These are phyloP conservation scores for Neurospora africana DNA, from an alignment of 495 filamentous ascomycete genomes.

Conservation along the genomic window DNA sequence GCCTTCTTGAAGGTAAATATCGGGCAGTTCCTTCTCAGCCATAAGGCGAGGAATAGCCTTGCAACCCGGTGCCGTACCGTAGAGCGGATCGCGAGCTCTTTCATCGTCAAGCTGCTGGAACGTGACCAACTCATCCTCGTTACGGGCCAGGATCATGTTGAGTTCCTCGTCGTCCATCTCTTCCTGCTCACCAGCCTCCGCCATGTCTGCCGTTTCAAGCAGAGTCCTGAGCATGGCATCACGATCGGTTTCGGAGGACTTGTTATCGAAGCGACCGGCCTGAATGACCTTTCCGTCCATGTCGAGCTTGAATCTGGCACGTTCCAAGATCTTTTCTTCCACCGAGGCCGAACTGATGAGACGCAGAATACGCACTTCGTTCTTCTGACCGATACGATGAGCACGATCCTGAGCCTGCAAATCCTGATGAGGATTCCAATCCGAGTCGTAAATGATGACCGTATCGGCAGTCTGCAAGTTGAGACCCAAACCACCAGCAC, in stretches of 20 bases:
- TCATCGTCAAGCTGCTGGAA: constrained; percentile 77
- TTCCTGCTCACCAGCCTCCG: constrained; percentile 68
- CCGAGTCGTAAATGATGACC: constrained; percentile 98
- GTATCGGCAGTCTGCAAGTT: constrained; percentile 97
- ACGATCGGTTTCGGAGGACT: constrained; percentile 95
- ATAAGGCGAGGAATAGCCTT: constrained; percentile 66
- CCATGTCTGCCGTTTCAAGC: constrained; percentile 83
- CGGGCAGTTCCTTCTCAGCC: constrained; percentile 79
- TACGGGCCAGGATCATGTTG: constrained; percentile 76
- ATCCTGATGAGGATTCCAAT: constrained; percentile 99
- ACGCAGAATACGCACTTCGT: constrained; percentile 91
- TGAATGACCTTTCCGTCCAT: constrained; percentile 99
- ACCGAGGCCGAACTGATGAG: constrained; percentile 94
- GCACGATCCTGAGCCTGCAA: constrained; percentile 98
- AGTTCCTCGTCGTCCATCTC: constrained; percentile 97
- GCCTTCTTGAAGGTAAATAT: constrained; percentile 83
- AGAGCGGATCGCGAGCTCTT: constrained; percentile 48
- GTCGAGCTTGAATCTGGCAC: constrained; percentile 93
- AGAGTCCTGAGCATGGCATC: constrained; percentile 89
- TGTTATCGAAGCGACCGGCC: constrained; percentile 98
- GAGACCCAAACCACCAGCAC: constrained; percentile 92
- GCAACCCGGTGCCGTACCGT: constrained; percentile 54
- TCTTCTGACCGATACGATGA: constrained; percentile 99
- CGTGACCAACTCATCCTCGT: constrained; percentile 54
- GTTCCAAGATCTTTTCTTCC: constrained; percentile 96